Evolutionary conservation across 176 grass and related monocot genomes (phyloP).

Genomic region (Cenchrus americanus): DNA sequence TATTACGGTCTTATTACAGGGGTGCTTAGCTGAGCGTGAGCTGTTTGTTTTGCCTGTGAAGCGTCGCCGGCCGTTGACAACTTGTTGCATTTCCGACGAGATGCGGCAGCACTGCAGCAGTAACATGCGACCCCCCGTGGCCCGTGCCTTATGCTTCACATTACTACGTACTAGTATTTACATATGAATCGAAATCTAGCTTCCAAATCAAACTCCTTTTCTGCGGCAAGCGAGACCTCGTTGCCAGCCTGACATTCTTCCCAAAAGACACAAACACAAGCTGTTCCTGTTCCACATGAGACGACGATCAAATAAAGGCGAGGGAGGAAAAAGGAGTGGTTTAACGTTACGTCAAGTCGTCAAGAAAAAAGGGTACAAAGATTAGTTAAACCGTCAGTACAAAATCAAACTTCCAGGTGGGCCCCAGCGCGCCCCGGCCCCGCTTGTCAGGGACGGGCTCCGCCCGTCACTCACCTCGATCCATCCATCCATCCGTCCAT

Average conservation of each 20-base stretch:
- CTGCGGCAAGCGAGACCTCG: background rate
- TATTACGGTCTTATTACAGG: background rate
- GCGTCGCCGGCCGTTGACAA: background rate
- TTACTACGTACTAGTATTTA: too few species aligned
- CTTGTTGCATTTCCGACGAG: conserved; percentile 3
- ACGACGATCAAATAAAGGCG: background rate
- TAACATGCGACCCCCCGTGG: background rate
- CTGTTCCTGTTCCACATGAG: background rate
- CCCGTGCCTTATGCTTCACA: background rate
- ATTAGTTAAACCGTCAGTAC: background rate
- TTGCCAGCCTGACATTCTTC: conserved; percentile 2
- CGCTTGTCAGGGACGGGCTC: background rate
- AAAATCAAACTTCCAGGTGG: background rate
- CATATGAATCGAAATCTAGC: background rate
- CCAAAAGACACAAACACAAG: background rate
- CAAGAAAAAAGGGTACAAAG: background rate
- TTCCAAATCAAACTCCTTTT: background rate
- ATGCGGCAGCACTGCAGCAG: too few species aligned
- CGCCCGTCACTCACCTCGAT: background rate
- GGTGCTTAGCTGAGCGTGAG: conserved; percentile 7
- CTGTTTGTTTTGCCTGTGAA: conserved; percentile 18
- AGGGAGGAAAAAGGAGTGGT: background rate
- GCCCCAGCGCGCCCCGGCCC: background rate
- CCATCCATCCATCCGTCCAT: background rate
- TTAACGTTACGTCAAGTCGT: background rate